Evolutionary conservation across 768 basidiomycete genomes (phyloP).

Genomic region (Termitomyces sp.): DNA sequence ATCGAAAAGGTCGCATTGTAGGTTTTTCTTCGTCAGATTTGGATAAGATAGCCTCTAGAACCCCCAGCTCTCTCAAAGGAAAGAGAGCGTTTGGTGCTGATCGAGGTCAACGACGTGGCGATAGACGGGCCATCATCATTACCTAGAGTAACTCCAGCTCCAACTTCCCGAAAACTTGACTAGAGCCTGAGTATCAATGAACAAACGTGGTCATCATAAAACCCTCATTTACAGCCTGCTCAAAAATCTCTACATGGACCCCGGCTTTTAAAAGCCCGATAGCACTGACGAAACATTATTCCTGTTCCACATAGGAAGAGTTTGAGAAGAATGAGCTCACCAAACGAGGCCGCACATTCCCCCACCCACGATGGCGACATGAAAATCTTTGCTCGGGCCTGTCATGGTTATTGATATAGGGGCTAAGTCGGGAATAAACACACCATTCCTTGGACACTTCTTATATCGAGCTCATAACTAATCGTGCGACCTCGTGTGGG

Average conservation of each 20-base stretch:
- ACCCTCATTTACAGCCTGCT: slow-evolving; percentile 37
- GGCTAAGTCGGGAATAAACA: neutral
- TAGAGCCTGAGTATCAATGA: slow-evolving; percentile 15
- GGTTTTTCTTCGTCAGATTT: slow-evolving; percentile 31
- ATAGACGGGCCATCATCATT: neutral
- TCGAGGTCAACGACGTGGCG: neutral
- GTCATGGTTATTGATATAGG: neutral
- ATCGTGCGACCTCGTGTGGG: neutral
- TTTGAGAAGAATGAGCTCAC: slow-evolving; percentile 11
- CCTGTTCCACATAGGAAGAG: neutral
- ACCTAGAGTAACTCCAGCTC: slow-evolving; percentile 56
- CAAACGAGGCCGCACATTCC: slow-evolving; percentile 51
- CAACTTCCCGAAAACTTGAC: slow-evolving; percentile 48
- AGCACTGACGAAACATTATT: slow-evolving; percentile 24
- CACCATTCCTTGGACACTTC: too few species aligned
- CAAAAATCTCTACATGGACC: slow-evolving; percentile 44
- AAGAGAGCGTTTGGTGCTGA: slow-evolving; percentile 48
- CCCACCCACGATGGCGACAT: slow-evolving; percentile 52
- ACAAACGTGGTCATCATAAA: neutral
- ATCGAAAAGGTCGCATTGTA: slow-evolving; percentile 30
- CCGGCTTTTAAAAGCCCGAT: slow-evolving; percentile 38
- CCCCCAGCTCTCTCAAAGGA: slow-evolving; percentile 39
- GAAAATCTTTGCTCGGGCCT: slow-evolving; percentile 33
- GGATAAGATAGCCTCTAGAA: slow-evolving; percentile 39
- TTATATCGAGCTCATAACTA: too few species aligned